Base-by-base conservation (phyloP, 106 monocot genomes). In the Agapanthus africanus region DNA sequence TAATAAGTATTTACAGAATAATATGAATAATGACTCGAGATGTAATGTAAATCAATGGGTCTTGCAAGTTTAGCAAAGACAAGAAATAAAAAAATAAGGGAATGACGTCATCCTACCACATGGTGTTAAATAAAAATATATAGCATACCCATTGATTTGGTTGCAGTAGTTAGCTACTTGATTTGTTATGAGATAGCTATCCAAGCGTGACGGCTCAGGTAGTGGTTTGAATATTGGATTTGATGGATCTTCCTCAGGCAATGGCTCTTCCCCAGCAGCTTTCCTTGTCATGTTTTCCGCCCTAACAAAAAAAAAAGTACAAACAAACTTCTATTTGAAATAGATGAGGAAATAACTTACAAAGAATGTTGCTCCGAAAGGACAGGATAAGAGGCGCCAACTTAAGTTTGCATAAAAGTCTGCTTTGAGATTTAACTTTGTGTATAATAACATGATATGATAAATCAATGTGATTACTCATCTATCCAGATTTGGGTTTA, bases 221-320 rank as follows among this genome's bases (percentile, higher is more conserved):
- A 91, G 70, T 54, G 95, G 95, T 71, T 95, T 91, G 74, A 95
- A 95, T 40, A 95, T 71, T 25, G 91, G 85, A 80, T 91, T 91
- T 65, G 79, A 74, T 27, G 95, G 85, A 76, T 95, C 95, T 72
- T 91, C 95, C 81, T 95, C 91, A 19, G 95, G 88, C 77, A 91
- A 69, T 34, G 77, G 85, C 47, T 95, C 95, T 70, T 95, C 91
- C 47, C 95, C 95, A 31, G 91, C 85, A 65, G 95, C 91, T 79
- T 88, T 95, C 65, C 91, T 76, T 47, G 82, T 63, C 76, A 78
- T 81, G 64, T 91, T 95, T 50, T 95, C 95, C 2, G 75, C 59
- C 80, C 95, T 95, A 47, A 13, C 27, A 57, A 13, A 57, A 60
- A 54, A 23, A 68, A 9, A 7, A 18, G 33, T 35, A 32, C 61